phyloP scores from a whole-genome alignment of 2,329 filamentous ascomycete genomes.

The Sporothrix curviconia region DNA sequence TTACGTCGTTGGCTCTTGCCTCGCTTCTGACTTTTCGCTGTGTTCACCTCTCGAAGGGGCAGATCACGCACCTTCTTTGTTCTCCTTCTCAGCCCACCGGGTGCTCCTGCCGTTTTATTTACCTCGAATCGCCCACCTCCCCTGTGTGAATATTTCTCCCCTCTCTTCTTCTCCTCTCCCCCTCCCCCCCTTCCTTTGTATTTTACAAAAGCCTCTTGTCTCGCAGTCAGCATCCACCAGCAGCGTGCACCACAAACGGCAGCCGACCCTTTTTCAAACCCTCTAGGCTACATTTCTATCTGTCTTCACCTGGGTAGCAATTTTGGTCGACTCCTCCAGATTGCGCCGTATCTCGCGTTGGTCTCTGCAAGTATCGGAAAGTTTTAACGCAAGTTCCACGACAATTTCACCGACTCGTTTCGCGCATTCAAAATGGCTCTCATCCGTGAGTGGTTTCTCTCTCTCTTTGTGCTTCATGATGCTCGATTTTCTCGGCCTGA shows the following conservation, averaged over 20 bases:
- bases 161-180: neutral
- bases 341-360: too few relatives aligned
- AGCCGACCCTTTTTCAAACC: too few relatives aligned
- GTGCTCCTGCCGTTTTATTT: conserved; percentile 9
- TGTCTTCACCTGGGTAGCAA: neutral
- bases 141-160: neutral
- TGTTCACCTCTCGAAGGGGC: neutral
- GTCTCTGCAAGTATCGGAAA: too few relatives aligned
- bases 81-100: neutral
- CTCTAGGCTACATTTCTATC: neutral
- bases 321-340: too few relatives aligned
- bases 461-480: neutral
- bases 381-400: too few relatives aligned
- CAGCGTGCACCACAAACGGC: too few relatives aligned
- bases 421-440: conserved; percentile 2
- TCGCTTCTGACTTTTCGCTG: neutral
- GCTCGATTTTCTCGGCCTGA: neutral
- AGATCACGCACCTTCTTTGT: conserved; percentile 9
- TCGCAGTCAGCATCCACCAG: neutral
- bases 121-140: neutral
- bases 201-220: neutral
- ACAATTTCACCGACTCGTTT: neutral
- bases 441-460: neutral
- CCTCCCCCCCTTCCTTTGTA: neutral
- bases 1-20: conserved; percentile 5